Evolutionary conservation across 176 grass and related monocot genomes (phyloP).

Genomic region (Aegilops umbellulata): DNA sequence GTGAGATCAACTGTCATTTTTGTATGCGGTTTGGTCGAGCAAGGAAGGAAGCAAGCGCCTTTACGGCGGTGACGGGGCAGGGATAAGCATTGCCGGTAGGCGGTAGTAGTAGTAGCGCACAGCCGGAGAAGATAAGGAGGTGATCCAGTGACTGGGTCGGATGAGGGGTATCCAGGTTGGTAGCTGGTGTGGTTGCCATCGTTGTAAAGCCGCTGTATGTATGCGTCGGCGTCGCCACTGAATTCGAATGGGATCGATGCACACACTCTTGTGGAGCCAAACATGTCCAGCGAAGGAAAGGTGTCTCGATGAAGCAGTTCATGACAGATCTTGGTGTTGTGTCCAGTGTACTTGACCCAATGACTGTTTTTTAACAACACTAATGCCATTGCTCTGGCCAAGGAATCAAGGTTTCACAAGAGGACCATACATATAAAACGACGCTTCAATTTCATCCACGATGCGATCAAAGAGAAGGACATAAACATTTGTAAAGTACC

Average conservation of each 20-base stretch:
- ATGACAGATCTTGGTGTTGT: too few relatives aligned
- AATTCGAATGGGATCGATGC: conserved; percentile 1
- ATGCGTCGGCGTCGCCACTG: background rate
- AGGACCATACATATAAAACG: too few relatives aligned
- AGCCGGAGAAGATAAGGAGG: conserved; percentile 29
- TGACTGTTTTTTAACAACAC: too few relatives aligned
- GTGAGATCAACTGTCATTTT: background rate
- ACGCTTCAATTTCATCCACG: too few relatives aligned
- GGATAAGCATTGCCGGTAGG: conserved; percentile 31
- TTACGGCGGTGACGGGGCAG: conserved; percentile 35
- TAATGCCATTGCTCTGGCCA: too few relatives aligned
- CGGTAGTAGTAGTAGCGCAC: background rate
- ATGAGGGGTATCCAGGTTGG: background rate
- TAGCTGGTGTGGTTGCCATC: background rate
- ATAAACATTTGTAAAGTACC: too few relatives aligned
- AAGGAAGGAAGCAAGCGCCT: background rate
- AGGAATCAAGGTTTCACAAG: too few relatives aligned
- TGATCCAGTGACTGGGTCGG: background rate
- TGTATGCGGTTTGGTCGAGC: background rate
- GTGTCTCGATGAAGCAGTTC: too few relatives aligned
- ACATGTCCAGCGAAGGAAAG: too few relatives aligned
- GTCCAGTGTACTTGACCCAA: too few relatives aligned
- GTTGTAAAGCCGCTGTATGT: background rate
- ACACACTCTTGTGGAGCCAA: background rate
- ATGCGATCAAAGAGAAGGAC: too few relatives aligned